Evolutionary conservation across 108 stramenopile species (phyloP).

Genomic region (Cylindrotheca closterium): DNA sequence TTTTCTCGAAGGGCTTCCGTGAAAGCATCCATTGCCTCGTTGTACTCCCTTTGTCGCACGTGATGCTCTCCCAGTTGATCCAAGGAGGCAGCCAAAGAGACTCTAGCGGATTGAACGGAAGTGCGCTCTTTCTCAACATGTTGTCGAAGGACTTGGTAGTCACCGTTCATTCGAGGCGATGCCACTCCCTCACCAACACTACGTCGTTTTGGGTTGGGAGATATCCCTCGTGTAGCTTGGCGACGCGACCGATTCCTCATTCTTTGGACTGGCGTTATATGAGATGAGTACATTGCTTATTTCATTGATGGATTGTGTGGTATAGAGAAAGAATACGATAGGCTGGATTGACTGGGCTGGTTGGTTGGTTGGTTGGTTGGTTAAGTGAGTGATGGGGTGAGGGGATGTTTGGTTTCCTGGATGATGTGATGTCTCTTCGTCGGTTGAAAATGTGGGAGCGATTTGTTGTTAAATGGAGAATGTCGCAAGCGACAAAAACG

Average conservation of each 20-base stretch:
- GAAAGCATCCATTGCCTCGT: constrained; percentile 78
- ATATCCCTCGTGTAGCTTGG: constrained; percentile 7
- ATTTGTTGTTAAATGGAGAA: background rate
- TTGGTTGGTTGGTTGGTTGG: too few relatives aligned
- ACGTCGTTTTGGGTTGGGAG: constrained; percentile 9
- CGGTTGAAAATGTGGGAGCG: background rate
- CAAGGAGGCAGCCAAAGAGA: constrained; percentile 51
- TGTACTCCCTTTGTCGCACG: constrained; percentile 70
- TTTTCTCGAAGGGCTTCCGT: constrained; percentile 73
- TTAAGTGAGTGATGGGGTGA: background rate
- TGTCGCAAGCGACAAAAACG: too few relatives aligned
- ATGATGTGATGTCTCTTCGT: constrained; percentile 1
- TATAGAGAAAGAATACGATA: too few relatives aligned
- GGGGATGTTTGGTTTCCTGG: background rate
- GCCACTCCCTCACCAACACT: background rate
- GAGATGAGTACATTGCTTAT: constrained; percentile 22
- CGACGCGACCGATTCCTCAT: constrained; percentile 19
- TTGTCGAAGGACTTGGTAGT: constrained; percentile 57
- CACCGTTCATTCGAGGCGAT: constrained; percentile 42
- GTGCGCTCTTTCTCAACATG: constrained; percentile 45
- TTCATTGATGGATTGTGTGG: background rate
- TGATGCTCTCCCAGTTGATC: constrained; percentile 78
- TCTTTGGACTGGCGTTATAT: constrained; percentile 27
- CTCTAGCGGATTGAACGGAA: constrained; percentile 37
- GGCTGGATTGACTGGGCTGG: too few relatives aligned